Evolutionary conservation across 257 asterid species (phyloP).

Genomic region (Solanum microdontum): DNA sequence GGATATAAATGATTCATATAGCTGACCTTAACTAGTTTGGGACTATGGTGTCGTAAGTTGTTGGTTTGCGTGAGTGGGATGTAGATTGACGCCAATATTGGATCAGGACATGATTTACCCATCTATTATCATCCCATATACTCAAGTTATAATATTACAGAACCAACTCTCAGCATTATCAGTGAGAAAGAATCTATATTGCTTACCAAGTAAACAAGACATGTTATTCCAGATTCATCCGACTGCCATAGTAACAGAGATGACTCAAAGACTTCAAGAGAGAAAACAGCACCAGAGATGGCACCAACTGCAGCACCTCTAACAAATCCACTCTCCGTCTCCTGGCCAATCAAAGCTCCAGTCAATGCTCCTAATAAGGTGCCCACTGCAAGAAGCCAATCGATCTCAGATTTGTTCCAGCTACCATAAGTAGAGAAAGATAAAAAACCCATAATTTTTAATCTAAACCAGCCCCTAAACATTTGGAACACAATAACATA

Average conservation of each 20-base stretch:
- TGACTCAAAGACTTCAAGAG: constrained; percentile 92
- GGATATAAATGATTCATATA: not conserved
- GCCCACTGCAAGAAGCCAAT: constrained; percentile 52
- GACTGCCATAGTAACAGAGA: constrained; percentile 79
- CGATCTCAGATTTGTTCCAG: not conserved
- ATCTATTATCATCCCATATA: not conserved
- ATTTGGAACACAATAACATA: not conserved
- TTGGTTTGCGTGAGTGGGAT: not conserved
- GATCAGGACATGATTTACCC: not conserved
- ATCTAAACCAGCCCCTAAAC: not conserved
- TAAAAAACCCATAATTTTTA: not conserved
- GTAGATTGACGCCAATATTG: not conserved
- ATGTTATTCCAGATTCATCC: constrained; percentile 85
- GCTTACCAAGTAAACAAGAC: constrained; percentile 88
- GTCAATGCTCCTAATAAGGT: constrained; percentile 90
- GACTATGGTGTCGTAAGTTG: not conserved
- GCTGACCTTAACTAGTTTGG: not conserved
- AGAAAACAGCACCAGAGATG: constrained; percentile 96
- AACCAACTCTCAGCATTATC: not conserved
- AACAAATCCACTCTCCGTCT: constrained; percentile 88
- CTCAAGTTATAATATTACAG: not conserved
- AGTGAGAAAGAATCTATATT: not conserved
- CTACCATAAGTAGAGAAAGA: not conserved
- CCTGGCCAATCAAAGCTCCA: constrained; percentile 96
- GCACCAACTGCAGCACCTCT: constrained; percentile 99